Conservation (phyloP, 2,329 filamentous ascomycete species). For the Gliomastix tumulicola region DNA sequence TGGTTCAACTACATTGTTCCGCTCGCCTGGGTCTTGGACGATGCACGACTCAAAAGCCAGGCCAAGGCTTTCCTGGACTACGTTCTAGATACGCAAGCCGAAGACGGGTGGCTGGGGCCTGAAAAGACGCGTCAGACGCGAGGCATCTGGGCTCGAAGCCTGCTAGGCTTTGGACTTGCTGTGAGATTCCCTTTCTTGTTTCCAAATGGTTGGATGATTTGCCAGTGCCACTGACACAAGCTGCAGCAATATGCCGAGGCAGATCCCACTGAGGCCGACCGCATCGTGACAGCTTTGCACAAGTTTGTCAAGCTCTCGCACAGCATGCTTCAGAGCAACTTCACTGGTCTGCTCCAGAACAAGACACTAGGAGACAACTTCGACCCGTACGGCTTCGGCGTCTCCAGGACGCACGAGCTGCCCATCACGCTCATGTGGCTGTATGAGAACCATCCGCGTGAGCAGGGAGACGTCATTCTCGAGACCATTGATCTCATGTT, state of each 20-base stretch:
- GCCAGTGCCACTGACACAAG: too few relatives aligned
- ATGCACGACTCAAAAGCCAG: slow-evolving; percentile 33
- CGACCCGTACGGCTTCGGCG: slow-evolving; percentile 18
- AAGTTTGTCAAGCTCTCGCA: slow-evolving; percentile 40
- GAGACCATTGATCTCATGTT: slow-evolving; percentile 26
- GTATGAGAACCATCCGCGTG: slow-evolving; percentile 13
- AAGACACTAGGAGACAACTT: not conserved
- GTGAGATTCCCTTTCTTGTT: slow-evolving; percentile 19
- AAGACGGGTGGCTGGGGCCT: slow-evolving; percentile 52
- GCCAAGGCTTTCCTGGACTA: slow-evolving; percentile 32
- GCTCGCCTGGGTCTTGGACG: slow-evolving; percentile 41
- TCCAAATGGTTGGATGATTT: slow-evolving; percentile 23
- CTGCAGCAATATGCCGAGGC: slow-evolving; percentile 36
- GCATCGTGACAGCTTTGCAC: slow-evolving; percentile 41
- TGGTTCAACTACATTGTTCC: slow-evolving; percentile 55
- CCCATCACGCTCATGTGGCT: slow-evolving; percentile 25
- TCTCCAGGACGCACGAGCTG: slow-evolving; percentile 23
- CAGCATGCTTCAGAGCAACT: slow-evolving; percentile 46
- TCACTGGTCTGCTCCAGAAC: slow-evolving; percentile 33
- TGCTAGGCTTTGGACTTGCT: not conserved
- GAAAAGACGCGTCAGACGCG: slow-evolving; percentile 32
- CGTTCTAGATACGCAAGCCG: slow-evolving; percentile 34
- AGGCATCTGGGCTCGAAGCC: slow-evolving; percentile 43
- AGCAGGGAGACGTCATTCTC: slow-evolving; percentile 20
- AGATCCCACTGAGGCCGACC: slow-evolving; percentile 29